Base-by-base conservation (phyloP, 1,139 yeast species). In the Kazachstania sp. region DNA sequence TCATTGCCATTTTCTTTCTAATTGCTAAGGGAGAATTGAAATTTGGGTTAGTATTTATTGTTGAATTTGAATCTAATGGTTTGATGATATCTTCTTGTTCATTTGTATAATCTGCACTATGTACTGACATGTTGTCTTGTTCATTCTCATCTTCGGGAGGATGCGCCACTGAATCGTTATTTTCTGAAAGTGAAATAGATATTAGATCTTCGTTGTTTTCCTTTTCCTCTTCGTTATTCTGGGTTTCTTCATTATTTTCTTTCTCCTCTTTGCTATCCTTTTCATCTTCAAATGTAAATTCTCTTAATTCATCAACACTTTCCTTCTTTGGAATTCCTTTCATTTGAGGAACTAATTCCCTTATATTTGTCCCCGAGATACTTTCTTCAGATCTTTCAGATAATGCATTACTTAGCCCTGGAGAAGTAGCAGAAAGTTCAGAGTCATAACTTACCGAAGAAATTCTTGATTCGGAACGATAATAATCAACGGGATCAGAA, bases 381-480 rank as follows among this genome's bases (percentile, higher is more conserved):
- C 42, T 39, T 16, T 29, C 36, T 16, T 37, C 31, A 19, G 41
- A 37, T 20, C 23, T 43, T 15, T 30, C 36, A 34, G 40, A 43
- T 29, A 13, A 31, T 11, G 20, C 39, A 18, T 23, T 35, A 15
- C 28, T 35, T 18, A 35, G 11, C 11, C 28, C 26, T 4, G 44
- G 44, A 15, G 51, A 40, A 1, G 37, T 41, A 6, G 45, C 48
- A 18, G 53, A 48, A 16, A 47, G 35, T 12, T 46, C 36, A 12
- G 57, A 57, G 42, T 54, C 59, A 36, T 51, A 50, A 5, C 57
- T 53, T 32, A 49, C 49, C n/a, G 48, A 50, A 30, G 56, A 51
- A n/a, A 35, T 43, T 8, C 47, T 45, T 13, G 57, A 57, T 28
- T 47, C 51, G 2, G 47, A 42, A 11, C 48, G 38, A 44, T 39